Evolutionary conservation across 78 protist genomes (phyloP).

Genomic region (Dictyostelium firmibasis): DNA sequence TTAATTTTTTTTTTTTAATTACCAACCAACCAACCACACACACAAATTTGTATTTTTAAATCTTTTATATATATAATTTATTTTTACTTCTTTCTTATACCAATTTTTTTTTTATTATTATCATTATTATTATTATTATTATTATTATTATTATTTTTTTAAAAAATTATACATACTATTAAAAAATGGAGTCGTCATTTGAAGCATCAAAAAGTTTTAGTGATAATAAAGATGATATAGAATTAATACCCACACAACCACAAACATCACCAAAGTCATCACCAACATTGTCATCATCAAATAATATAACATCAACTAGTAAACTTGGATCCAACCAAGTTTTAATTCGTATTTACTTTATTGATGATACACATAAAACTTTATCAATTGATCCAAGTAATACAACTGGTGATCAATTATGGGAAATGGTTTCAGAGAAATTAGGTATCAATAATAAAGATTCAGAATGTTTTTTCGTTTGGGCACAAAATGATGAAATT

Average conservation of each 20-base stretch:
- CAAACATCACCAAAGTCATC: neutral
- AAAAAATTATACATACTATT: neutral
- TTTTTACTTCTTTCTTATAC: neutral
- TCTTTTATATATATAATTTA: neutral
- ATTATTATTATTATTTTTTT: too few species aligned
- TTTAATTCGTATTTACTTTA: slow-evolving; percentile 47
- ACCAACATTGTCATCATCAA: neutral
- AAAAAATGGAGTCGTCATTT: neutral
- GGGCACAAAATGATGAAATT: slow-evolving; percentile 77
- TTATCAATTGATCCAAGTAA: slow-evolving; percentile 48
- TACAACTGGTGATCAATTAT: slow-evolving; percentile 52
- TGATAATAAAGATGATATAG: neutral
- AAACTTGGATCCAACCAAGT: slow-evolving; percentile 13
- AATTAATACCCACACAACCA: neutral
- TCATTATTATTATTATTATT: too few species aligned
- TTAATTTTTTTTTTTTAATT: too few species aligned
- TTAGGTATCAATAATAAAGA: slow-evolving; percentile 39
- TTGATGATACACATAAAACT: slow-evolving; percentile 73
- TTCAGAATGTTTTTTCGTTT: slow-evolving; percentile 67
- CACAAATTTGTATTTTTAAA: neutral
- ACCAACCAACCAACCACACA: too few species aligned
- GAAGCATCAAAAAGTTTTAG: neutral
- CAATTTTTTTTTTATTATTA: neutral
- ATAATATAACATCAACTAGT: neutral
- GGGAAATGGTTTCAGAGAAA: slow-evolving; percentile 71